phyloP scores from a whole-genome alignment of 1,284 basidiomycete genomes.

The Ceratobasidium sp. region DNA sequence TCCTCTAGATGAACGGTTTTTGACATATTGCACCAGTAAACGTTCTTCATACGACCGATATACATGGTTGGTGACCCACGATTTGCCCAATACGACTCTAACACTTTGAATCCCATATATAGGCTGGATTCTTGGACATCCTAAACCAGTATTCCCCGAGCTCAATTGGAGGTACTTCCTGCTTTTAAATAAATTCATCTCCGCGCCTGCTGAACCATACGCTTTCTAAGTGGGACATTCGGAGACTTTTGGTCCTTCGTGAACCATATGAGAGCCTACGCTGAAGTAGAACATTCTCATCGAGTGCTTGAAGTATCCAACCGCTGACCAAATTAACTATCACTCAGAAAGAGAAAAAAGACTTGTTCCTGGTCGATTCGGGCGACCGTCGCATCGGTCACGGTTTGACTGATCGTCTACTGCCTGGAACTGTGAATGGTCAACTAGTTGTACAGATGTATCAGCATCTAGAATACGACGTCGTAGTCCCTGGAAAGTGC shows the following conservation, averaged over 20 bases:
- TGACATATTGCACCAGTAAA: slow-evolving; percentile 1
- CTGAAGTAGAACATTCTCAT: not conserved
- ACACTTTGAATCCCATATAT: not conserved
- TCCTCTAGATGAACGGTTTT: not conserved
- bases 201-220: not conserved
- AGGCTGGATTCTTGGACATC: slow-evolving; percentile 31
- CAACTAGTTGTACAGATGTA: slow-evolving; percentile 12
- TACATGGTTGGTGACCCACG: slow-evolving; percentile 8
- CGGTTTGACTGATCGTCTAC: slow-evolving; percentile 16
- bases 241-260: slow-evolving; percentile 34
- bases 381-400: slow-evolving; percentile 33
- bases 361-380: slow-evolving; percentile 24
- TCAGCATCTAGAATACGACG: slow-evolving; percentile 7
- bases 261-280: slow-evolving; percentile 1
- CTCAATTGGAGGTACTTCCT: slow-evolving; percentile 7
- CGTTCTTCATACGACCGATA: slow-evolving; percentile 29
- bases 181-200: too few species aligned
- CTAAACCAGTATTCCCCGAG: slow-evolving; percentile 9
- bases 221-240: slow-evolving; percentile 4
- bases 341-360: not conserved
- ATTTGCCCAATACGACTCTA: not conserved
- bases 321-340: too few species aligned
- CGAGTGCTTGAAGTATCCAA: too few species aligned
- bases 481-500: slow-evolving; percentile 22
- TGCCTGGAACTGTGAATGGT: slow-evolving; percentile 15